phyloP scores from a whole-genome alignment of 2,329 filamentous ascomycete genomes.

The Lecanicillium sp. region DNA sequence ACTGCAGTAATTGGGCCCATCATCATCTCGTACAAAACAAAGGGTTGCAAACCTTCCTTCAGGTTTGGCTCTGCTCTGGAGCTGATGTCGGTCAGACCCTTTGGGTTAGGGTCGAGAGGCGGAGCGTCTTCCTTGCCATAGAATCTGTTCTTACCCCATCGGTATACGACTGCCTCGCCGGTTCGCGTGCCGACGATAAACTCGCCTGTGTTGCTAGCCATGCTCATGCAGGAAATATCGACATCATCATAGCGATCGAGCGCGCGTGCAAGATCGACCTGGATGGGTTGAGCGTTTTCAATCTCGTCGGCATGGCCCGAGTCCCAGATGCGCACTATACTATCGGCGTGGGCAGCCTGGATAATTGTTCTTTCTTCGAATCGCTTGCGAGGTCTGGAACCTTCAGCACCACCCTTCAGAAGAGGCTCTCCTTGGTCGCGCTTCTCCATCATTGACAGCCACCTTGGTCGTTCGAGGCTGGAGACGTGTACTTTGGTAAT shows the following conservation, averaged over 20 bases:
- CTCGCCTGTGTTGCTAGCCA: conserved; percentile 77
- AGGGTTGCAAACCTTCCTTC: conserved; percentile 75
- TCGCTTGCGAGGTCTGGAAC: conserved; percentile 61
- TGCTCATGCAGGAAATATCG: conserved; percentile 70
- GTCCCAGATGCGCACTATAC: conserved; percentile 90
- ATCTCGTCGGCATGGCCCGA: conserved; percentile 87
- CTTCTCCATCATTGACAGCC: conserved; percentile 87
- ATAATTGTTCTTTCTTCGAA: conserved; percentile 81
- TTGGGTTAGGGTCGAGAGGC: conserved; percentile 54
- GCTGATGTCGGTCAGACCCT: conserved; percentile 68
- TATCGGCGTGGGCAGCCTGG: conserved; percentile 83
- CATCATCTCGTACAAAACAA: conserved; percentile 75
- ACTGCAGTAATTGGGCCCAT: conserved; percentile 74
- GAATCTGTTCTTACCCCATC: conserved; percentile 77
- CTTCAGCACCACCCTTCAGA: conserved; percentile 72
- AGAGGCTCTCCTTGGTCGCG: conserved; percentile 72
- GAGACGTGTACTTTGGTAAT: conserved; percentile 68
- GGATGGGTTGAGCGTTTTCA: conserved; percentile 74
- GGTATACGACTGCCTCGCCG: conserved; percentile 82
- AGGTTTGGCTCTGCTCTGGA: conserved; percentile 64
- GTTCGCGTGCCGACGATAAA: conserved; percentile 72
- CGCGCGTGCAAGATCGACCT: conserved; percentile 80
- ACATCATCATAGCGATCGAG: conserved; percentile 73
- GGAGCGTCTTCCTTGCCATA: conserved; percentile 54
- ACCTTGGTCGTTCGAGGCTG: conserved; percentile 68